Percentiles rank a stretch among this genome's conserved stretches.
phyloP scores from a whole-genome alignment of 148 eudicot species.

The Fallopia convolvulus region DNA sequence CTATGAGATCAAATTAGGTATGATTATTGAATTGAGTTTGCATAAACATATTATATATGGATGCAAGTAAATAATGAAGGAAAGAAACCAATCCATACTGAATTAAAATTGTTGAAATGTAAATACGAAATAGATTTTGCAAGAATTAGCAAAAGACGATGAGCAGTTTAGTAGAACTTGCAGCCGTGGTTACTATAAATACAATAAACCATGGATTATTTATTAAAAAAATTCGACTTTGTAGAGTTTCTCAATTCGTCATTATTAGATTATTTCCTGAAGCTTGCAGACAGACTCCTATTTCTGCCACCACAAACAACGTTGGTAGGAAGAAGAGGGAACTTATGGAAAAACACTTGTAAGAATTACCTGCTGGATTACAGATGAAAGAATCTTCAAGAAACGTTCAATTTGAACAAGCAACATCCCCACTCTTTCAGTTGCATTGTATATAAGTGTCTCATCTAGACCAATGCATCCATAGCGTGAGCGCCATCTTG shows the following conservation, averaged over 20 bases:
- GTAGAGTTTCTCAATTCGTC: not conserved
- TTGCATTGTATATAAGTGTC: constrained; percentile 57
- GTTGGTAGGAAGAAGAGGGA: not conserved
- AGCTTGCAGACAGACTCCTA: not conserved
- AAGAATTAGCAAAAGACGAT: not conserved
- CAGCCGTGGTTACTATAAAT: not conserved
- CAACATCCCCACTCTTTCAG: constrained; percentile 84
- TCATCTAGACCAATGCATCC: constrained; percentile 81
- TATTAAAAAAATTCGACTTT: not conserved
- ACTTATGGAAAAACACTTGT: not conserved
- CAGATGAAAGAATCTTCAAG: constrained; percentile 76
- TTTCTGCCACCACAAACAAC: not conserved
- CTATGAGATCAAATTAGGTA: too few species aligned
- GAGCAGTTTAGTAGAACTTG: not conserved
- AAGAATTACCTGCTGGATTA: constrained; percentile 61
- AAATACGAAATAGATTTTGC: not conserved
- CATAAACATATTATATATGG: not conserved
- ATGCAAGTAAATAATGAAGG: not conserved
- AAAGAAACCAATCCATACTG: not conserved
- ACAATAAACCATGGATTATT: not conserved
- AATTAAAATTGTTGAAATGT: not conserved
- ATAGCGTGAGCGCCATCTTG: constrained; percentile 93
- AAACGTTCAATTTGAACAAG: constrained; percentile 77
- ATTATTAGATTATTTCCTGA: not conserved
- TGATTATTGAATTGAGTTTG: not conserved